Evolutionary conservation across 2,329 filamentous ascomycete genomes (phyloP), one percentile per base, ranked within the genome.

Genomic region (Sclerotinia trifoliorum): DNA sequence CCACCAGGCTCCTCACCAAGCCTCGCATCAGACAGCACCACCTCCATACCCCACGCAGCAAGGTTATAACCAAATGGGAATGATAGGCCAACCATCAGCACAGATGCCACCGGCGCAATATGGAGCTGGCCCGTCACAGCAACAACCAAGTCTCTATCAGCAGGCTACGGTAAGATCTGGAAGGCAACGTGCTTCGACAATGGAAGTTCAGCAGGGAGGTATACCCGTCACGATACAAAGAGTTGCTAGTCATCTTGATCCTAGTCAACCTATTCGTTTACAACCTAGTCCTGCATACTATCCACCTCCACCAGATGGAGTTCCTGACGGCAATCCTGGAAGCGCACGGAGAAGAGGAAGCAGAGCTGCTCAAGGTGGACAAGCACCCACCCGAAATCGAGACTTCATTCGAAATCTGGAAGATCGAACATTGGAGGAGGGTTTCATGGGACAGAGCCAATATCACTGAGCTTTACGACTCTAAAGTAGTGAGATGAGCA

Each of bases 221-320:
- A 97, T 99, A 69, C 95, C 95, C 6, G 90, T 92, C 19, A 90
- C 94, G 3, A 92, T 99, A 69, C 95, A 99, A 80, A 86, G 95
- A 74, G 95, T 99, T 29, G 95, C 95, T 54, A 97, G 93, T 78
- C 94, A 98, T 79, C 86, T 99, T 56, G 95, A 99, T 77, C 95
- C 95, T 1, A 98, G 88, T 74, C 92, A 94, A 70, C 95, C 95
- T 0, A 98, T 99, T 75, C 88, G 95, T 62, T 81, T 98, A 68
- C 95, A 99, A 78, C 95, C 95, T 2, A 97, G 93, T 74, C 95
- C 95, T 6, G 95, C 95, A 1, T 99, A 99, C 80, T 99, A 98
- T 75, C 95, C 95, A 15, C 95, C 95, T 26, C 92, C 94, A 2
- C 88, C 91, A 8, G 94, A 98, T 72, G 92, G 93, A 13, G 88